Evolutionary conservation across 1,284 basidiomycete genomes (phyloP).

Genomic region (Puccinia sorghi): DNA sequence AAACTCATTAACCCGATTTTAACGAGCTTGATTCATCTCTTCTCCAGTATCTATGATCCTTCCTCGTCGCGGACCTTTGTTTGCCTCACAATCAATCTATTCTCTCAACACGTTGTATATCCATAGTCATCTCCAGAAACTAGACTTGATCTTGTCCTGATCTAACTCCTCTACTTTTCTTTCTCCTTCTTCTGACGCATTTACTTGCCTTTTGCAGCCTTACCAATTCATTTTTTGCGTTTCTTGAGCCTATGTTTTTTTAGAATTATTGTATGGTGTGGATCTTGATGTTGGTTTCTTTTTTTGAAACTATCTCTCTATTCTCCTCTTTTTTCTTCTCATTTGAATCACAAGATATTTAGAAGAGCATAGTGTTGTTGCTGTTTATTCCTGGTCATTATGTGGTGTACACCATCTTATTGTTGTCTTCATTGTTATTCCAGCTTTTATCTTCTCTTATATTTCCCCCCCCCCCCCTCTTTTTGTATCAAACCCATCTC

Average conservation of each 20-base stretch:
- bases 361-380: too few relatives aligned
- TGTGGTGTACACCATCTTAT: too few relatives aligned
- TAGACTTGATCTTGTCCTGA: background rate
- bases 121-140: background rate
- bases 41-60: slow-evolving; percentile 18
- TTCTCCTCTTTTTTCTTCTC: too few relatives aligned
- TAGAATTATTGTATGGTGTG: background rate
- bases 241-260: background rate
- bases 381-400: too few relatives aligned
- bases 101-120: too few relatives aligned
- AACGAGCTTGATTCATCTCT: background rate
- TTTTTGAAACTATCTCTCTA: background rate
- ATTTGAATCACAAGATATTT: too few relatives aligned
- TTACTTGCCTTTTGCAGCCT: background rate
- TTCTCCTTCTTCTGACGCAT: background rate
- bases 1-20: too few relatives aligned
- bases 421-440: too few relatives aligned
- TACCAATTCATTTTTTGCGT: background rate
- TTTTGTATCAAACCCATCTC: too few relatives aligned
- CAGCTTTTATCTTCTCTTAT: too few relatives aligned
- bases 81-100: background rate
- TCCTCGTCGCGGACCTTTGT: background rate
- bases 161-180: background rate
- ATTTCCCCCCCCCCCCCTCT: too few relatives aligned
- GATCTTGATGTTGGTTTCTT: background rate